Evolutionary conservation across 108 stramenopile species (phyloP).

Genomic region (Skeletonema potamos): DNA sequence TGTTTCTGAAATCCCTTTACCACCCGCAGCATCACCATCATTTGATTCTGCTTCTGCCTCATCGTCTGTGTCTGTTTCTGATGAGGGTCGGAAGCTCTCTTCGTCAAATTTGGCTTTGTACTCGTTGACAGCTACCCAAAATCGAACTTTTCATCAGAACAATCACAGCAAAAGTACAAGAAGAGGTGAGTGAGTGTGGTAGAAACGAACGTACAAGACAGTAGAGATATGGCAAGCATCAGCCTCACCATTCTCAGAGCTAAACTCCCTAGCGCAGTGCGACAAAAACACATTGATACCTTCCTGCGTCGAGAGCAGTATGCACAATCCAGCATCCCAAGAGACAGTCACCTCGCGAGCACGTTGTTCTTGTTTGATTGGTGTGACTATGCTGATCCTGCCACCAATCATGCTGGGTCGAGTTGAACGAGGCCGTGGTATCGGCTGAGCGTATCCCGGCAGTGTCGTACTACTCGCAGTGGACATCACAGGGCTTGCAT

Average conservation of each 20-base stretch:
- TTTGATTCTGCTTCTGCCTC: not conserved
- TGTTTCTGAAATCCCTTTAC: not conserved
- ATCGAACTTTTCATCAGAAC: slow-evolving; percentile 28
- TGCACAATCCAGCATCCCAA: slow-evolving; percentile 48
- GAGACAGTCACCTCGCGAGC: slow-evolving; percentile 21
- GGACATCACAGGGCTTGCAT: slow-evolving; percentile 10
- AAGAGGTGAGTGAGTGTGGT: not conserved
- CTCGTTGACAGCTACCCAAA: slow-evolving; percentile 53
- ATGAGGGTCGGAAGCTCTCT: not conserved
- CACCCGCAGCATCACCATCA: not conserved
- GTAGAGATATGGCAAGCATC: not conserved
- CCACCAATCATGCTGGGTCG: slow-evolving; percentile 1
- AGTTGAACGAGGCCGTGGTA: slow-evolving; percentile 9
- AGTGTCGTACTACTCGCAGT: not conserved
- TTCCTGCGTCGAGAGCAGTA: slow-evolving; percentile 40
- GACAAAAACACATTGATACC: slow-evolving; percentile 40
- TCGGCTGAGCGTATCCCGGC: slow-evolving; percentile 43
- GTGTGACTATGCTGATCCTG: not conserved
- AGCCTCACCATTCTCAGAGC: slow-evolving; percentile 16
- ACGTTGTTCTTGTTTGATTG: not conserved
- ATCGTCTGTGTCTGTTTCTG: not conserved
- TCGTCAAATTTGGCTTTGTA: slow-evolving; percentile 35
- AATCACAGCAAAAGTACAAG: not conserved
- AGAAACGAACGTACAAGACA: not conserved
- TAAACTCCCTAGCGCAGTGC: slow-evolving; percentile 52